Percentiles rank a stretch among this genome's conserved stretches.
Evolutionary conservation across 192 early-diverging fungal species (phyloP).

Genomic region (Linnemannia exigua): DNA sequence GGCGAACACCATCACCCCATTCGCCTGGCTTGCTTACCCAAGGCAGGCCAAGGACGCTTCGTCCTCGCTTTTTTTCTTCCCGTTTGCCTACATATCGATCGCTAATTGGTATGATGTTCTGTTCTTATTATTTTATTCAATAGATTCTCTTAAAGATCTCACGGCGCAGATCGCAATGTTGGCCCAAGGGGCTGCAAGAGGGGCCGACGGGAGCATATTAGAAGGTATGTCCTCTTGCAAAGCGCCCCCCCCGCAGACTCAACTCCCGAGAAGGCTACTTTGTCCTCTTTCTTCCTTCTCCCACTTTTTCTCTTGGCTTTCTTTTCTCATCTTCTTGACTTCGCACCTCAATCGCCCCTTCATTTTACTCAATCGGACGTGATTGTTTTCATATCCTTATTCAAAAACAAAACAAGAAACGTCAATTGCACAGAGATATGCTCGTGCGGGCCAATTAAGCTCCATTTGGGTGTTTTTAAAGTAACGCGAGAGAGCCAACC

Average conservation of each 20-base stretch:
- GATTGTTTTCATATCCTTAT: too few relatives aligned
- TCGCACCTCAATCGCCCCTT: not conserved
- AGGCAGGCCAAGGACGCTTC: not conserved
- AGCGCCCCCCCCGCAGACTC: not conserved
- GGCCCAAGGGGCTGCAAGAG: constrained; percentile 35
- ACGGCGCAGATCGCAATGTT: constrained; percentile 14
- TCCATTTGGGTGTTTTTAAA: not conserved
- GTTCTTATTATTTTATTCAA: not conserved
- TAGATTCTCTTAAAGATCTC: constrained; percentile 25
- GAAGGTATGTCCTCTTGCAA: constrained; percentile 37
- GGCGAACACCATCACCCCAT: not conserved
- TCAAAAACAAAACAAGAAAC: not conserved
- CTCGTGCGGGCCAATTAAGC: not conserved
- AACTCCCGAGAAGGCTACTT: not conserved
- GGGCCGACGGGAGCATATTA: constrained; percentile 34
- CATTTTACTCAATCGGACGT: too few relatives aligned
- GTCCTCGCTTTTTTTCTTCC: not conserved
- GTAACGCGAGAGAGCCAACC: not conserved
- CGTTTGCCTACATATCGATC: not conserved
- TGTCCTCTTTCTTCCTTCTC: not conserved
- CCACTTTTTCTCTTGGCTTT: not conserved
- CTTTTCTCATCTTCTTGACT: too few relatives aligned
- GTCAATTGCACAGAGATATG: not conserved
- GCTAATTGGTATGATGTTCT: not conserved
- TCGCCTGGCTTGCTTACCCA: constrained; percentile 1